Conservation (phyloP, 257 asterid species). For the Phtheirospermum japonicum region DNA sequence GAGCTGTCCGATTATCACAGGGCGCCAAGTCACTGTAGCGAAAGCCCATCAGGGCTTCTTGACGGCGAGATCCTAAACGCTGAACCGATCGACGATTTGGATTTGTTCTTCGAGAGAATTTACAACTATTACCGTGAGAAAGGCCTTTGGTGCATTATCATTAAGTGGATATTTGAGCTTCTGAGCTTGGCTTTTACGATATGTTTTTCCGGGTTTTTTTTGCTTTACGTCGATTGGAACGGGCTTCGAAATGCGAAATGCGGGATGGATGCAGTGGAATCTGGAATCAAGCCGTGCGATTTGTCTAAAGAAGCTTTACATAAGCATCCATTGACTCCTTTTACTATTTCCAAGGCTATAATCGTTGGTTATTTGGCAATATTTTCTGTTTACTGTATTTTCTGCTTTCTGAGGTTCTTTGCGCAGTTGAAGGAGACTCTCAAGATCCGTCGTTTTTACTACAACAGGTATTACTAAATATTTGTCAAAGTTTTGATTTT, state of each 20-base stretch:
- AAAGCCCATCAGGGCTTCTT: slow-evolving; percentile 95
- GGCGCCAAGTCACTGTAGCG: slow-evolving; percentile 83
- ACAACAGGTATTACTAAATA: slow-evolving; percentile 55
- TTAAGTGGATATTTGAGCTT: slow-evolving; percentile 88
- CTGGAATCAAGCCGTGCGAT: slow-evolving; percentile 94
- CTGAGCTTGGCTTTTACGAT: slow-evolving; percentile 79
- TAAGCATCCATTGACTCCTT: slow-evolving; percentile 77
- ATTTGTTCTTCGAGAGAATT: slow-evolving; percentile 87
- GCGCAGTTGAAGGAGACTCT: slow-evolving; percentile 87
- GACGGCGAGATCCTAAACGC: slow-evolving; percentile 67
- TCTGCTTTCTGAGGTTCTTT: slow-evolving; percentile 81
- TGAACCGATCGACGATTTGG: slow-evolving; percentile 81
- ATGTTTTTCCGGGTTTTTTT: slow-evolving; percentile 83
- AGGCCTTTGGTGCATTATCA: slow-evolving; percentile 95
- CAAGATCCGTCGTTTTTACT: slow-evolving; percentile 75
- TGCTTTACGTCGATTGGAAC: slow-evolving; percentile 88
- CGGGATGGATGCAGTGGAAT: slow-evolving; percentile 99
- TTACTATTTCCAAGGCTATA: slow-evolving; percentile 71
- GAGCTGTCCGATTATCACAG: slow-evolving; percentile 80
- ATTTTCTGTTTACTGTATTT: slow-evolving; percentile 73
- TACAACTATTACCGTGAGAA: slow-evolving; percentile 88
- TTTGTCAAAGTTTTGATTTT: neutral
- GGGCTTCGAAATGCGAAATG: slow-evolving; percentile 95
- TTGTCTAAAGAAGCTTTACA: slow-evolving; percentile 87
- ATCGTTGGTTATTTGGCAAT: slow-evolving; percentile 84